Conservation (phyloP, 1,284 basidiomycete genomes). For the Cystobasidium pallidum region DNA sequence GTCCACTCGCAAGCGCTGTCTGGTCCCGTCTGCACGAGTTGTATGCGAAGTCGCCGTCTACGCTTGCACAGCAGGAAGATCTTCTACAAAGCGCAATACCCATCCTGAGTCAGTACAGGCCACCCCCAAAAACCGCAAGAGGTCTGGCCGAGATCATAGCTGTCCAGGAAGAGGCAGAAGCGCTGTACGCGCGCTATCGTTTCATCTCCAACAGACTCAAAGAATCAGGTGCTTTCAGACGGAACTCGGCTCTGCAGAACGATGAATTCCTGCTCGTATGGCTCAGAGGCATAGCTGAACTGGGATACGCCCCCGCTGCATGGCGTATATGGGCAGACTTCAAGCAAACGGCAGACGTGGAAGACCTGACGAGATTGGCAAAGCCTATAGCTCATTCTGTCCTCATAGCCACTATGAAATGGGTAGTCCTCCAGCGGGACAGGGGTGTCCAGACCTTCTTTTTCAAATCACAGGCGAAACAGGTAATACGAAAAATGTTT, state of each 20-base stretch:
- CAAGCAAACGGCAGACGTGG: neutral
- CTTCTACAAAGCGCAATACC: slow-evolving; percentile 20
- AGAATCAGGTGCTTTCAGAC: slow-evolving; percentile 8
- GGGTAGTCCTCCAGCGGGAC: slow-evolving; percentile 19
- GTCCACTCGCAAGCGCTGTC: neutral
- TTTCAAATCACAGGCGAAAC: neutral
- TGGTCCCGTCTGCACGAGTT: slow-evolving; percentile 26
- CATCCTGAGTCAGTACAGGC: slow-evolving; percentile 7
- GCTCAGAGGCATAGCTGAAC: slow-evolving; percentile 1
- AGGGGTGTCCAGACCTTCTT: neutral
- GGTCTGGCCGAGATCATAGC: slow-evolving; percentile 17
- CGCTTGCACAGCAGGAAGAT: slow-evolving; percentile 6
- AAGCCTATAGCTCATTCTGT: slow-evolving; percentile 20
- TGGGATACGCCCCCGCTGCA: slow-evolving; percentile 38
- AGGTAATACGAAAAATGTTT: neutral
- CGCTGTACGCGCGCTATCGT: slow-evolving; percentile 36
- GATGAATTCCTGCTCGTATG: slow-evolving; percentile 18
- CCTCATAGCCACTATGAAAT: slow-evolving; percentile 30
- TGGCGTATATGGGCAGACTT: slow-evolving; percentile 34
- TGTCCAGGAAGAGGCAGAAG: slow-evolving; percentile 34
- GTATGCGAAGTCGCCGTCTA: slow-evolving; percentile 17
- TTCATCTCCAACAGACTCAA: slow-evolving; percentile 23
- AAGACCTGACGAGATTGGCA: neutral
- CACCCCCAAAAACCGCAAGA: neutral
- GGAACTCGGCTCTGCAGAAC: neutral